These are phyloP conservation scores for Spinacia oleracea DNA, from an alignment of 179 eudicot genomes.

Conservation along the genomic window DNA sequence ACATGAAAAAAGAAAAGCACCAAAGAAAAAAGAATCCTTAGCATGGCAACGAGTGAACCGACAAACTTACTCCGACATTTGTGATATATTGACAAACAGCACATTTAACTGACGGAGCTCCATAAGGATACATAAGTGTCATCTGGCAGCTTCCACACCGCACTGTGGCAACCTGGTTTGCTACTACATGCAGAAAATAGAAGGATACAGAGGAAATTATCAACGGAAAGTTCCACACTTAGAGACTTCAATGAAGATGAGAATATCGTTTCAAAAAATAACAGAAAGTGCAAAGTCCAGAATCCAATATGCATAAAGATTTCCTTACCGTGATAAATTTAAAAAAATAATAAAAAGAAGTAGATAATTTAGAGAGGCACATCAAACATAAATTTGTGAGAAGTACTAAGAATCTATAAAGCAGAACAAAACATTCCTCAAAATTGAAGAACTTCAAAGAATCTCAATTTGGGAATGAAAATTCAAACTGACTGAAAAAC, in stretches of 20 bases:
- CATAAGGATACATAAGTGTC: slow-evolving; percentile 62
- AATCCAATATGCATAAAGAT: background rate
- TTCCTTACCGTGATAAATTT: too few species aligned
- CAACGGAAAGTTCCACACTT: background rate
- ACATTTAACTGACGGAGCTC: slow-evolving; percentile 85
- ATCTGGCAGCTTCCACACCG: slow-evolving; percentile 46
- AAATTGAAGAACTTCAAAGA: background rate
- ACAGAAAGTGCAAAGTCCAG: background rate
- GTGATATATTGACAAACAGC: slow-evolving; percentile 82
- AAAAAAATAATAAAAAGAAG: background rate
- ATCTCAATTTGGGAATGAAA: background rate
- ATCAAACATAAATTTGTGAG: background rate
- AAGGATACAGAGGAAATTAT: slow-evolving; percentile 5
- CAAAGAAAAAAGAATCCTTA: background rate
- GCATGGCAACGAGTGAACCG: background rate
- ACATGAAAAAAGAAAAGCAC: background rate
- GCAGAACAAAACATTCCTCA: background rate
- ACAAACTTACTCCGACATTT: slow-evolving; percentile 63
- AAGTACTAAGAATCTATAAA: background rate
- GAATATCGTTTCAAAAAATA: background rate
- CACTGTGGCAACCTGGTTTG: slow-evolving; percentile 66
- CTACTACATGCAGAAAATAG: slow-evolving; percentile 37
- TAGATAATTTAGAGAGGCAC: background rate
- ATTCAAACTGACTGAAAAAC: background rate
- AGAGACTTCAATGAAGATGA: background rate